These are phyloP conservation scores for Helicostylum pulchrum DNA, from an alignment of 192 early-diverging fungal species.

Conservation along the genomic window DNA sequence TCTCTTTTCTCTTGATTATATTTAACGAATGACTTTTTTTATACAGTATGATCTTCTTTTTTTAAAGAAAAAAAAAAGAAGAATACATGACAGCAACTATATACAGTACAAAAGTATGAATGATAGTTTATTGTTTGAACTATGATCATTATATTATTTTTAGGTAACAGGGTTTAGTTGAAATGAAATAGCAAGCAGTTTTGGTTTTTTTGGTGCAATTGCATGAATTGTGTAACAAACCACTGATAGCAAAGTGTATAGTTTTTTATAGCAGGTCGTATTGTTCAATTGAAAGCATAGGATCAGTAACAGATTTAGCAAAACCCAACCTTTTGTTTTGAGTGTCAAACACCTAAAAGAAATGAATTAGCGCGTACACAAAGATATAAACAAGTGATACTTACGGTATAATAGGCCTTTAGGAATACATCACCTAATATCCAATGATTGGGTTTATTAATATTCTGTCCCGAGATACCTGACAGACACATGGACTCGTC, in stretches of 20 bases:
- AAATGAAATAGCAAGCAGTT: too few species aligned
- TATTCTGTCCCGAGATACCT: slow-evolving; percentile 29
- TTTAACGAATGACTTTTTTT: too few species aligned
- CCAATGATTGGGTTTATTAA: slow-evolving; percentile 14
- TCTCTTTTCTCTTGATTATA: too few species aligned
- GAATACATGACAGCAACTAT: too few species aligned
- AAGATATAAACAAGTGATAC: neutral
- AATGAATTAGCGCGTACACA: neutral
- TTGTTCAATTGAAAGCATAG: neutral
- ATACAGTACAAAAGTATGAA: too few species aligned
- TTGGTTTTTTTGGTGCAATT: too few species aligned
- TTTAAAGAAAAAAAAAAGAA: too few species aligned
- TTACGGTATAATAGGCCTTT: slow-evolving; percentile 31
- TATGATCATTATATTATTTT: too few species aligned
- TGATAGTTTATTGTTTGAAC: too few species aligned
- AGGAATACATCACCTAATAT: slow-evolving; percentile 33
- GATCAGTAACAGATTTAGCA: slow-evolving; percentile 11
- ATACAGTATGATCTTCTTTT: too few species aligned
- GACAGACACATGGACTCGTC: slow-evolving; percentile 27
- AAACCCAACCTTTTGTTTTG: slow-evolving; percentile 21
- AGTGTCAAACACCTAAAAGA: slow-evolving; percentile 26
- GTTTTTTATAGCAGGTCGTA: neutral
- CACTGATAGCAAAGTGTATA: neutral
- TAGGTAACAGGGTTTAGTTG: too few species aligned
- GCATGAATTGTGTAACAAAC: too few species aligned